Conservation (phyloP, 768 basidiomycete genomes). For the Amanita phalloides region DNA sequence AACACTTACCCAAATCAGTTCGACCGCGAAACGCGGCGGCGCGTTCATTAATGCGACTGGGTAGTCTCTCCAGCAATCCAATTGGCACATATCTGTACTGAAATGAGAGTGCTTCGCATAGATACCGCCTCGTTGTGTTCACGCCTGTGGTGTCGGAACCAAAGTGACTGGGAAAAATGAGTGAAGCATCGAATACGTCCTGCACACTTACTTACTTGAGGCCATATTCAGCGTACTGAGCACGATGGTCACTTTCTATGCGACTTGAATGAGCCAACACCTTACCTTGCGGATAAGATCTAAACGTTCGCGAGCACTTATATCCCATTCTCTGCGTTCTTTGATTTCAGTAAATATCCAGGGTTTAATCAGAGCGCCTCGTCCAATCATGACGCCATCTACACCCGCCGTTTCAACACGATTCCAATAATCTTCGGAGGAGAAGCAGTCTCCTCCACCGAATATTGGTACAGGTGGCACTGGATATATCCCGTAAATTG, state of each 20-base stretch:
- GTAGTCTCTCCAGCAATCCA: conserved; percentile 77
- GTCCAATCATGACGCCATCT: conserved; percentile 91
- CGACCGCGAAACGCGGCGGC: conserved; percentile 82
- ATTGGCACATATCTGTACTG: conserved; percentile 94
- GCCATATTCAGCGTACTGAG: conserved; percentile 79
- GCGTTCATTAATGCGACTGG: conserved; percentile 81
- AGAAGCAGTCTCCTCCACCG: conserved; percentile 94
- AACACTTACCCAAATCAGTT: conserved; percentile 69
- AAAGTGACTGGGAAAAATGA: conserved; percentile 45
- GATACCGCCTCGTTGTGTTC: conserved; percentile 84
- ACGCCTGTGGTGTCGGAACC: conserved; percentile 84
- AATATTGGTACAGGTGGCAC: conserved; percentile 89
- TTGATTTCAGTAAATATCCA: conserved; percentile 96
- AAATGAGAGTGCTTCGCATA: conserved; percentile 93
- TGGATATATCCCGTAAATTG: conserved; percentile 14
- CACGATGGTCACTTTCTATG: not conserved
- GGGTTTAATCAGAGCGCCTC: conserved; percentile 93
- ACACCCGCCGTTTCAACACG: conserved; percentile 73
- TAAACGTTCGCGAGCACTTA: conserved; percentile 73
- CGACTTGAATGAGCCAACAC: conserved; percentile 7
- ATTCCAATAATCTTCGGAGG: conserved; percentile 72
- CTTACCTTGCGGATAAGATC: conserved; percentile 68
- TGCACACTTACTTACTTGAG: conserved; percentile 41
- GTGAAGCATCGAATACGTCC: not conserved
- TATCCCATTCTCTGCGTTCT: conserved; percentile 90